Evolutionary conservation across 2,329 filamentous ascomycete species (phyloP), one percentile per base, ranked within the genome.

Genomic region (Verruconis gallopava): DNA sequence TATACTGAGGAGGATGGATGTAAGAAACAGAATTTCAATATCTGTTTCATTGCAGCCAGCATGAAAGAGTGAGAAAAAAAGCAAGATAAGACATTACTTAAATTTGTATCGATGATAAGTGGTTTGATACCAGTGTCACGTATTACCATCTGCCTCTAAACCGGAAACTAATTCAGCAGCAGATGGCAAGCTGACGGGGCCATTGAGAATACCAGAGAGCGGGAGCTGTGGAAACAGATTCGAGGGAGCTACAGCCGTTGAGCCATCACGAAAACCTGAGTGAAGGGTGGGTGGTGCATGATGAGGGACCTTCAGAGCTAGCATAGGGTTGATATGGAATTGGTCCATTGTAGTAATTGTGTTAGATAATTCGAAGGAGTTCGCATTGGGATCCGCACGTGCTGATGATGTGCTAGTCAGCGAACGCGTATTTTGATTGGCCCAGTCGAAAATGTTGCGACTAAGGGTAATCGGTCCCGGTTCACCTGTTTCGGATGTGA

Each of bases 391-490:
- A 19, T 36, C n/a, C 17, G 11, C n/a, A 9, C n/a, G 44, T 3
- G 50, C 48, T n/a, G n/a, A n/a, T n/a, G n/a, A n/a, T n/a, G n/a
- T n/a, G n/a, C n/a, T n/a, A 30, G 25, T n/a, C 6, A n/a, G 9
- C n/a, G 6, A n/a, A 9, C 25, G 25, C 1, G 55, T 51, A 38
- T 60, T 55, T 2, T 54, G 53, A 36, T 60, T 56, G 1, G 55
- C 59, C 55, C 59, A 63, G 28, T 59, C 53, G 2, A 63, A 52
- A 28, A 63, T 63, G 39, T 60, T 57, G 14, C 60, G 47, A 41
- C 55, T 61, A 3, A 63, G 49, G n/a, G 36, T 39, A 9, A 44
- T 40, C 3, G 21, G 28, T 32, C 36, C 33, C 11, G 9, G 34
- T 19, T 43, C 41, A 28, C 25, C 41, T 5, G 34, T 21, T 12